A percentile compares a stretch with the other conserved stretches of the same genome.
Evolutionary conservation across 164 flowering plant genomes (phyloP).

Genomic region (Berberis vulgaris): DNA sequence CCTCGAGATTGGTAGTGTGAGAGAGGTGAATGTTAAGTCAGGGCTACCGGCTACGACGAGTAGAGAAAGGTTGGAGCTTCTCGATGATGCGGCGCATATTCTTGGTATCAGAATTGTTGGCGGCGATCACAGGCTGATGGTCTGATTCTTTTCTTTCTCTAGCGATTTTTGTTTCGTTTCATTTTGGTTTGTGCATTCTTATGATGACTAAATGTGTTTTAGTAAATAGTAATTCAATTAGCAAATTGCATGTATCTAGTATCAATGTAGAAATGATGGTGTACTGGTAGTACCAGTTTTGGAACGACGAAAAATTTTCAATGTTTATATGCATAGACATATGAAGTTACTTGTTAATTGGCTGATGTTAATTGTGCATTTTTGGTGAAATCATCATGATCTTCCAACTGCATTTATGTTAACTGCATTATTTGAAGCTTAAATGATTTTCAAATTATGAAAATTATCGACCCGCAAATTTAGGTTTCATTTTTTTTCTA

Average conservation of each 20-base stretch:
- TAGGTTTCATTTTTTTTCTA: no score
- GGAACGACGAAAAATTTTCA: no score
- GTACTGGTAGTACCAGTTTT: no score
- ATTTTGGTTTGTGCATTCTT: background rate
- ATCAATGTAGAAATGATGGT: no score
- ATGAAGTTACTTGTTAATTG: no score
- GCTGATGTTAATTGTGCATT: no score
- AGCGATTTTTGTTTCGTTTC: background rate
- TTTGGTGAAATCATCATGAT: background rate
- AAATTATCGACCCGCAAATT: no score
- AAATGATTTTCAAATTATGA: no score
- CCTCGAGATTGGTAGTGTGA: slow-evolving; percentile 64
- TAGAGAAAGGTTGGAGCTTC: slow-evolving; percentile 73
- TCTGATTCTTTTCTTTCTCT: slow-evolving; percentile 13
- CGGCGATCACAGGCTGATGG: slow-evolving; percentile 86
- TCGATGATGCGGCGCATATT: slow-evolving; percentile 75
- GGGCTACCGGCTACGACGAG: slow-evolving; percentile 92
- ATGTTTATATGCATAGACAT: no score
- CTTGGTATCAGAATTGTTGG: slow-evolving; percentile 69
- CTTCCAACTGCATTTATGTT: background rate
- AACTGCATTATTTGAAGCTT: background rate
- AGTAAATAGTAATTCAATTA: no score
- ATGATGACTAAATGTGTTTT: background rate
- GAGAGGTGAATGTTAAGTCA: slow-evolving; percentile 83
- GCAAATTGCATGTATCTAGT: no score